Evolutionary conservation across 495 filamentous ascomycete genomes (phyloP).

Genomic region (Trichoderma orchidacearum): DNA sequence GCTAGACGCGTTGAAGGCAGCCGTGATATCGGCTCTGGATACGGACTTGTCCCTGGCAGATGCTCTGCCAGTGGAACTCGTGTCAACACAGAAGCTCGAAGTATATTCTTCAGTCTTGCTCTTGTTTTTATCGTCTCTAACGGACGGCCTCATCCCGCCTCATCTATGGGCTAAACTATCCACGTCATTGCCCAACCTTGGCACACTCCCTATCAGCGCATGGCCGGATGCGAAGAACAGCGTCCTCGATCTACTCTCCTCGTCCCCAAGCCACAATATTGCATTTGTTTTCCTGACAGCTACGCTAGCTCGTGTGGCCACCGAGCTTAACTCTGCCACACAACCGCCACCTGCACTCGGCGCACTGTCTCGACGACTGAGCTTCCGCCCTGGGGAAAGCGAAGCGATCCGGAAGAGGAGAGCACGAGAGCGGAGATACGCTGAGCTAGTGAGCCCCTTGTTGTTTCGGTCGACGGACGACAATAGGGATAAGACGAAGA

Average conservation of each 20-base stretch:
- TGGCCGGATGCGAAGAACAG: conserved; percentile 45
- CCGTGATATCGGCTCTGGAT: conserved; percentile 57
- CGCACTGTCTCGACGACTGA: conserved; percentile 20
- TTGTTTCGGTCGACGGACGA: conserved; percentile 26
- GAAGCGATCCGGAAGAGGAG: conserved; percentile 20
- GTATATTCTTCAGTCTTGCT: conserved; percentile 53
- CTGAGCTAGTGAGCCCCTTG: conserved; percentile 32
- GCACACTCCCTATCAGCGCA: conserved; percentile 29
- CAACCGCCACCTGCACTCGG: conserved; percentile 15
- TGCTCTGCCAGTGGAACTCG: conserved; percentile 42
- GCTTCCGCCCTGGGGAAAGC: conserved; percentile 23
- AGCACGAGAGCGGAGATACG: conserved; percentile 26
- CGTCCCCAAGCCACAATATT: conserved; percentile 63
- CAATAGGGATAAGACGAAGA: conserved; percentile 28
- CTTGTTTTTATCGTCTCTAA: conserved; percentile 53
- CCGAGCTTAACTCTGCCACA: conserved; percentile 31
- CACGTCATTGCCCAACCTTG: conserved; percentile 1
- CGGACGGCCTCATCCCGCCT: conserved; percentile 59
- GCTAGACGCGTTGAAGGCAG: conserved; percentile 13
- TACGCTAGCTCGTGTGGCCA: conserved; percentile 43
- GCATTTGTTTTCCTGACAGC: conserved; percentile 76
- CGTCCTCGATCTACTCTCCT: conserved; percentile 59
- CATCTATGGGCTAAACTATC: conserved; percentile 41
- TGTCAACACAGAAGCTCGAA: conserved; percentile 54
- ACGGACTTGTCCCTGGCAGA: conserved; percentile 42